A percentile compares a stretch with the other conserved stretches of the same genome.
These are phyloP conservation scores for Protomyces inouyei DNA, from an alignment of 1,139 yeast genomes.

Conservation along the genomic window DNA sequence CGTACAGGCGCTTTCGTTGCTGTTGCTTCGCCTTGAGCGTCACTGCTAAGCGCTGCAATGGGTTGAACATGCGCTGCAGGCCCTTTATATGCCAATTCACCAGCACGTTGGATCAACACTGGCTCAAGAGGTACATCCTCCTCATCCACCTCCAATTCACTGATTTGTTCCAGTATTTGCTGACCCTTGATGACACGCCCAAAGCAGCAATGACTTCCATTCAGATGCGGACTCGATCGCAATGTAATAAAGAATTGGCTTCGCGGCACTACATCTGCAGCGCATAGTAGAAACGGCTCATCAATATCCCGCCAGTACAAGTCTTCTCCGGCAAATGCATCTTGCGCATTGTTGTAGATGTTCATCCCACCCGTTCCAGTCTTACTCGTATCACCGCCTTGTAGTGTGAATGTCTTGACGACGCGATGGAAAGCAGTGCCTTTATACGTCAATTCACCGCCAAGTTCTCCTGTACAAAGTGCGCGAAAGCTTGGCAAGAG, in stretches of 20 bases:
- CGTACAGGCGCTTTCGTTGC: not conserved
- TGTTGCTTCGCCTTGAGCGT: not conserved
- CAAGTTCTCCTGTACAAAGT: slow-evolving; percentile 37
- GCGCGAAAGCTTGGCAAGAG: slow-evolving; percentile 38
- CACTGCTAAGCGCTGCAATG: not conserved
- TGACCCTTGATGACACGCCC: slow-evolving; percentile 64
- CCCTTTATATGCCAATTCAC: slow-evolving; percentile 41
- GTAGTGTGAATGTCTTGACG: slow-evolving; percentile 64
- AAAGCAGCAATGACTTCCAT: slow-evolving; percentile 63
- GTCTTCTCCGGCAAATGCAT: slow-evolving; percentile 59
- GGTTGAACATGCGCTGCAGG: slow-evolving; percentile 1
- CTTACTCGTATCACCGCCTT: slow-evolving; percentile 61
- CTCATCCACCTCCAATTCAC: slow-evolving; percentile 47
- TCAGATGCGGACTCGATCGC: slow-evolving; percentile 34
- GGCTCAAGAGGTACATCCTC: slow-evolving; percentile 44
- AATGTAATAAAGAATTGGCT: slow-evolving; percentile 65
- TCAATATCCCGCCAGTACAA: slow-evolving; percentile 38
- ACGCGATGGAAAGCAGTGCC: slow-evolving; percentile 60
- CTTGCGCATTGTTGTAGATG: slow-evolving; percentile 38
- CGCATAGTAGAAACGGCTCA: slow-evolving; percentile 42
- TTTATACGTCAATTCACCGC: slow-evolving; percentile 41
- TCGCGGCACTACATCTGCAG: slow-evolving; percentile 60
- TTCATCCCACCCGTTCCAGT: slow-evolving; percentile 46
- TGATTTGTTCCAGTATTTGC: slow-evolving; percentile 55
- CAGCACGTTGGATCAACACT: slow-evolving; percentile 47